Percentiles rank a stretch among this genome's conserved stretches.
These are phyloP conservation scores for Amphibolis antarctica DNA, from an alignment of 106 monocot species.

Conservation along the genomic window DNA sequence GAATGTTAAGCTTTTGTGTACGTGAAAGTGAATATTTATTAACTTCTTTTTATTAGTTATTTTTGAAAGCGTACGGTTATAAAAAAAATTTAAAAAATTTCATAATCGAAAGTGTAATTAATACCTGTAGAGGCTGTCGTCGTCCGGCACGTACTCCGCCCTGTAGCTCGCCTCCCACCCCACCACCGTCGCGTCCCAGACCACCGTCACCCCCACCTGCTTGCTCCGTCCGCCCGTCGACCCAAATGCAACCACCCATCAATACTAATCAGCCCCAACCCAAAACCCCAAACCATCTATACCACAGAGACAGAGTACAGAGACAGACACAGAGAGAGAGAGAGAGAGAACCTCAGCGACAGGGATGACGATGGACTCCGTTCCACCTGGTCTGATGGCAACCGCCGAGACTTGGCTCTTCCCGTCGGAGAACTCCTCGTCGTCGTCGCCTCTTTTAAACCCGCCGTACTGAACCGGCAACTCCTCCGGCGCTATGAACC, in stretches of 20 bases:
- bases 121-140: slow-evolving; percentile 21
- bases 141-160: slow-evolving; percentile 72
- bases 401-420: slow-evolving; percentile 20
- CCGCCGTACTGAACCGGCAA: slow-evolving; percentile 67
- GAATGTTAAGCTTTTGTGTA: too few relatives aligned
- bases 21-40: too few relatives aligned
- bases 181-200: slow-evolving; percentile 61
- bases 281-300: too few relatives aligned
- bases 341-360: slow-evolving; percentile 36
- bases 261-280: too few relatives aligned
- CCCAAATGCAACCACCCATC: too few relatives aligned
- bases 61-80: too few relatives aligned
- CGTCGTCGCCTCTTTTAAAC: slow-evolving; percentile 34
- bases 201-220: slow-evolving; percentile 50
- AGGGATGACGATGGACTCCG: slow-evolving; percentile 23
- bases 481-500: slow-evolving; percentile 49
- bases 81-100: too few relatives aligned
- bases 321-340: too few relatives aligned
- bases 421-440: background rate
- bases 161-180: slow-evolving; percentile 60
- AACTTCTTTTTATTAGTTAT: too few relatives aligned
- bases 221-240: too few relatives aligned
- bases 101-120: too few relatives aligned
- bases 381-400: slow-evolving; percentile 17
- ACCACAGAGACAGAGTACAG: too few relatives aligned